Percentiles rank a stretch among this genome's conserved stretches.
Evolutionary conservation across 495 filamentous ascomycete species (phyloP).

Genomic region (Neurospora terricola): DNA sequence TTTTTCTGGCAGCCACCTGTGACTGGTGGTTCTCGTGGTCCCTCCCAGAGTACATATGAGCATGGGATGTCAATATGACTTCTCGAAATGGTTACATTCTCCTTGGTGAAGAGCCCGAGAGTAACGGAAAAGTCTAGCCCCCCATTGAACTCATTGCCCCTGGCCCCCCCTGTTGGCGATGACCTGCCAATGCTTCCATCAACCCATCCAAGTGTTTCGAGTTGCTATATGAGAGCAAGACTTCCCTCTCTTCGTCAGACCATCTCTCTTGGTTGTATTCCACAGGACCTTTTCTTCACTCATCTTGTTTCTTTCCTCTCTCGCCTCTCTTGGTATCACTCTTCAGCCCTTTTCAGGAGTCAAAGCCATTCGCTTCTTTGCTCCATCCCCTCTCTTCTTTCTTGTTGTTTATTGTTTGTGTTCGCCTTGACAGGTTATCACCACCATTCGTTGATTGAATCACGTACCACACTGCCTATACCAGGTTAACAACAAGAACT

Average conservation of each 20-base stretch:
- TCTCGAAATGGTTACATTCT: neutral
- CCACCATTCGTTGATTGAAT: slow-evolving; percentile 16
- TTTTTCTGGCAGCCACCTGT: neutral
- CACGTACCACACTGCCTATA: neutral
- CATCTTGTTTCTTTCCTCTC: neutral
- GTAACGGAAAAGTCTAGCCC: neutral
- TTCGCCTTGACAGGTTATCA: slow-evolving; percentile 1
- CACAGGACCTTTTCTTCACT: neutral
- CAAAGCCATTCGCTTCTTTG: slow-evolving; percentile 51
- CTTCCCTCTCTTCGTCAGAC: neutral
- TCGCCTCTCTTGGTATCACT: neutral
- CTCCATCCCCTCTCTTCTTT: slow-evolving; percentile 28
- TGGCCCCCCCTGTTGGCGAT: neutral
- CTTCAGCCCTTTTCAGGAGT: slow-evolving; percentile 15
- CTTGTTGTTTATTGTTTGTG: slow-evolving; percentile 11
- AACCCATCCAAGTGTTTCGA: neutral
- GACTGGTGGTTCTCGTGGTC: neutral
- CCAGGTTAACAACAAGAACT: neutral
- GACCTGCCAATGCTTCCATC: neutral
- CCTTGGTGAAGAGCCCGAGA: neutral
- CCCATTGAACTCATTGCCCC: neutral
- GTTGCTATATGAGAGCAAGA: slow-evolving; percentile 9
- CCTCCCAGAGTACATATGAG: neutral
- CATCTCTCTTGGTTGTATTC: neutral
- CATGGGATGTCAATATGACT: neutral